Base-by-base conservation (phyloP, 2,329 filamentous ascomycete species). In the Fusarium praegraminearum region DNA sequence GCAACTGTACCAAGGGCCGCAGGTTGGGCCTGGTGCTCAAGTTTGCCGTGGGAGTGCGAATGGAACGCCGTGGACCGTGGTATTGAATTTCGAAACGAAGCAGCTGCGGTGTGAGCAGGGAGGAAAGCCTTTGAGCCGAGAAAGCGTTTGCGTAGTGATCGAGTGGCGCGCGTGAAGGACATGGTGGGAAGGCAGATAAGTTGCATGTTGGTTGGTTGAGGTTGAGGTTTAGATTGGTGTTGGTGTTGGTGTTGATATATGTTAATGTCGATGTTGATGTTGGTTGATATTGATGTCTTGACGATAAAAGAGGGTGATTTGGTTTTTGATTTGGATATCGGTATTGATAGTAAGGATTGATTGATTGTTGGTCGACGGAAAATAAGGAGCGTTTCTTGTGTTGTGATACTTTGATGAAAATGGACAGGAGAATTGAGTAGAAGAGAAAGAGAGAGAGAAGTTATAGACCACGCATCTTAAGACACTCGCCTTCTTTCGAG, bases 1-100 rank as follows among this genome's bases (percentile, higher is more conserved):
- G 72, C 72, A 26, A 71, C 57, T n/a, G 72, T 74, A 47, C 72
- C 72, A 13, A 74, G 70, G 13, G 72, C 70, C 8, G 72, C 72
- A 30, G 72, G 72, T 22, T 41, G 47, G 24, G 47, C 53, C 49
- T 70, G 59, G 62, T 74, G 60, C 43, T 72, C 72, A 41, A 73
- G 46, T 56, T 73, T 72, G 38, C 69, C 70, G 50, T 70, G 62
- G 43, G 62, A 62, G 45, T 64, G 55, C 20, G 62, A 67, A 30
- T 57, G 50, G 40, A 69, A 65, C n/a, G 68, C 52, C 20, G 65
- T 55, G 22, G 67, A 62, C 66, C 65, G 70, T 49, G 69, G 69
- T 32, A 74, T 55, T 24, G 72, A 74, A 52, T 73, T 62, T 52
- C 72, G 62, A 41, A 75, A 57, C n/a, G 72, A 74, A 44, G 72